Base-by-base conservation (phyloP, 768 basidiomycete species). In the Leccinum broughii region DNA sequence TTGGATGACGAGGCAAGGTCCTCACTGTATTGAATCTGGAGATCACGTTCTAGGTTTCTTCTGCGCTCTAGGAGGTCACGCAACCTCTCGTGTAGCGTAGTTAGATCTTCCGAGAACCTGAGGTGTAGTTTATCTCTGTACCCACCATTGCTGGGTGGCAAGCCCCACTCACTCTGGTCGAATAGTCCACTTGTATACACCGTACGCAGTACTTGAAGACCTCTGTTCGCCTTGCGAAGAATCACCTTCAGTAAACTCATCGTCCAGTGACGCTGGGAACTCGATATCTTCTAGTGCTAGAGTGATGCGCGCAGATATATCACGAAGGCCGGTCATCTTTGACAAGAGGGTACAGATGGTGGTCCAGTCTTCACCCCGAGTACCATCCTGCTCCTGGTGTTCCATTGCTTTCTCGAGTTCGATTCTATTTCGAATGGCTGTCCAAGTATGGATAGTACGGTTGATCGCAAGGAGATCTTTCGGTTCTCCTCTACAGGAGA, bases 381-480 rank as follows among this genome's bases (percentile, higher is more conserved):
- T 41, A 11, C 20, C 17, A 35, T 64, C 65, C 13, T 53, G 64
- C 54, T 77, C 75, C 51, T 63, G 67, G 6, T 10, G 56, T 66
- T 89, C 86, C 75, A 86, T 77, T 20, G 68, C 58, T 59, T 79
- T 83, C 73, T 93, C 92, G 37, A 84, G 74, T 51, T 76, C 68
- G 26, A 90, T 75, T 39, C 83, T 79, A 35, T 72, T 69, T 64
- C 76, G 75, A 55, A 93, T 81, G 17, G 68, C 68, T 9, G 75
- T 63, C 89, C 92, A 93, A 15, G 78, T 73, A 4, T 75, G 75
- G 58, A 92, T 85, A 5, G 89, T 86, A 22, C 78, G 76, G 62
- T 82, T 83, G 44, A 95, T 81, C 2, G 85, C 77, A 11, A 84
- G 71, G 28, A 95, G 78, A 67, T 94, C 93, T 53, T 72, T 78